A percentile compares a stretch with the other conserved stretches of the same genome.
Evolutionary conservation across 1,284 basidiomycete genomes (phyloP).

Genomic region (Pisolithus thermaeus): DNA sequence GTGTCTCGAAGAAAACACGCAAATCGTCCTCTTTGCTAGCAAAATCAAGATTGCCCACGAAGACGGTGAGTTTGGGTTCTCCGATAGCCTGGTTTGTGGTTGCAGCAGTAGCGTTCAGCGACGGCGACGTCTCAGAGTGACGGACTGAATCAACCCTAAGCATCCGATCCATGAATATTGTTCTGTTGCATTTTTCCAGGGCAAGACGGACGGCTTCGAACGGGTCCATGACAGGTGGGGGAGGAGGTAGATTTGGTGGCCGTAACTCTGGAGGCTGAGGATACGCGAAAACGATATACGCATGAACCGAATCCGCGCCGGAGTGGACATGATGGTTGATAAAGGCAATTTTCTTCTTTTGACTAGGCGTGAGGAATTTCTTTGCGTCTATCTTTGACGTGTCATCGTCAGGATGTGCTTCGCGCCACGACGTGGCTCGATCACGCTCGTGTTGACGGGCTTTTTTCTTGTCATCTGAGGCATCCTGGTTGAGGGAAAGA

Average conservation of each 20-base stretch:
- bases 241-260: constrained; percentile 53
- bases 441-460: constrained; percentile 49
- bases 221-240: constrained; percentile 53
- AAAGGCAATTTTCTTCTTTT: constrained; percentile 94
- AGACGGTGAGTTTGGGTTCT: constrained; percentile 81
- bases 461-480: constrained; percentile 28
- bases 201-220: constrained; percentile 65
- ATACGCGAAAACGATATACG: constrained; percentile 85
- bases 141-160: constrained; percentile 70
- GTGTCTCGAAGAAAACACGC: constrained; percentile 79
- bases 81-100: constrained; percentile 19
- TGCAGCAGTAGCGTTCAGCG: constrained; percentile 1
- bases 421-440: constrained; percentile 67
- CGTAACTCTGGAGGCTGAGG: constrained; percentile 39
- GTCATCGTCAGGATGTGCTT: constrained; percentile 39
- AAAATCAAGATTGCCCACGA: constrained; percentile 93
- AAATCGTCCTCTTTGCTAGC: constrained; percentile 88
- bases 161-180: constrained; percentile 68
- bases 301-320: constrained; percentile 66
- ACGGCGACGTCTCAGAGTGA: constrained; percentile 21
- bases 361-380: constrained; percentile 69
- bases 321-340: constrained; percentile 88
- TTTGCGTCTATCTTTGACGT: constrained; percentile 48
- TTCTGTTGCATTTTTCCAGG: constrained; percentile 64
- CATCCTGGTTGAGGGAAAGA: constrained; percentile 40